These are phyloP conservation scores for Talaromyces nanjingensis DNA, from an alignment of 495 filamentous ascomycete genomes.

Conservation along the genomic window DNA sequence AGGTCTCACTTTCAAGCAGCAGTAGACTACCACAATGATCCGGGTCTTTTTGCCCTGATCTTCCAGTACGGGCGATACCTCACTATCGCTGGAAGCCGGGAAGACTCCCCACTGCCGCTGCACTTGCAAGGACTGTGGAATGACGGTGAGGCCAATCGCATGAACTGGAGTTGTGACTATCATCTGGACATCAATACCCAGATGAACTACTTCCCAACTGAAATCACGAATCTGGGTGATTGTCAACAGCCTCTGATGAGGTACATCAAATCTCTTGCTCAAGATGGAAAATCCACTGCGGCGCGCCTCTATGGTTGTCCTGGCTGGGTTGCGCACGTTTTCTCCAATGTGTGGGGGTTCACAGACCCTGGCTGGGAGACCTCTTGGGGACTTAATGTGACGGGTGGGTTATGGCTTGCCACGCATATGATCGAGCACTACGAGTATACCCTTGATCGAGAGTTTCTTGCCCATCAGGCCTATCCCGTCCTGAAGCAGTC, in stretches of 20 bases:
- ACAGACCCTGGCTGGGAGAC: constrained; percentile 29
- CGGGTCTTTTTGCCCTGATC: constrained; percentile 16
- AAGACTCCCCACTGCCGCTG: constrained; percentile 27
- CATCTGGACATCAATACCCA: constrained; percentile 48
- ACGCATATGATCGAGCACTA: constrained; percentile 32
- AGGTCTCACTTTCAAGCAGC: not conserved
- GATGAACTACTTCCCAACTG: constrained; percentile 49
- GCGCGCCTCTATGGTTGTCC: constrained; percentile 29
- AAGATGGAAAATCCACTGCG: constrained; percentile 18
- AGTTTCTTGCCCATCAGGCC: constrained; percentile 16
- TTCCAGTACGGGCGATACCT: constrained; percentile 35
- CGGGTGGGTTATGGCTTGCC: constrained; percentile 32
- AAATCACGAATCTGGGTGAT: constrained; percentile 26
- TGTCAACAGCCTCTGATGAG: constrained; percentile 20
- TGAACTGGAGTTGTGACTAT: constrained; percentile 39
- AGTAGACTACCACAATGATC: constrained; percentile 2
- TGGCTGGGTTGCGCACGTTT: constrained; percentile 32
- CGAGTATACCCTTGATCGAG: constrained; percentile 22
- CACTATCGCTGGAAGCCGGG: constrained; percentile 28
- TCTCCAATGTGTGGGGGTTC: constrained; percentile 37
- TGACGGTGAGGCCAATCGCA: constrained; percentile 23
- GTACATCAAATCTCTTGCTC: constrained; percentile 31
- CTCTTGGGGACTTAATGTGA: constrained; percentile 32
- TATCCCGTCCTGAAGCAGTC: constrained; percentile 20
- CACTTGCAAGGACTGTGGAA: constrained; percentile 50